These are phyloP conservation scores for Yamadazyma dendronema DNA, from an alignment of 1,139 yeast genomes.

Conservation along the genomic window DNA sequence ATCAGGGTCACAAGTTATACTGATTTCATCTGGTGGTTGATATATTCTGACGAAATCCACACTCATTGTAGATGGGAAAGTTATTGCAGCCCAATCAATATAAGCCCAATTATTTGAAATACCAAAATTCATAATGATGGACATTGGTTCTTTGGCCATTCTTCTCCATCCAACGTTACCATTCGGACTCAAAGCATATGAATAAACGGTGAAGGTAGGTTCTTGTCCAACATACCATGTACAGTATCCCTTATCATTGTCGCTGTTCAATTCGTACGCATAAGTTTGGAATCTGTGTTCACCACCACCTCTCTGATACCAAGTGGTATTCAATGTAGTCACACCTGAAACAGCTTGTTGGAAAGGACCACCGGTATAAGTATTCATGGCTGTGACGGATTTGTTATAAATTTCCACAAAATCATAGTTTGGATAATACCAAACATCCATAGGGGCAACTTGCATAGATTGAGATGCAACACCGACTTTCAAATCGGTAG, in stretches of 20 bases:
- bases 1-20: slow-evolving; percentile 72
- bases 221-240: slow-evolving; percentile 78
- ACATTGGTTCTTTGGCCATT: slow-evolving; percentile 84
- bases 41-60: slow-evolving; percentile 78
- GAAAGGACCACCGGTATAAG: slow-evolving; percentile 79
- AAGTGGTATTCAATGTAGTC: slow-evolving; percentile 63
- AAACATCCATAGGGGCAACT: slow-evolving; percentile 81
- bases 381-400: slow-evolving; percentile 65
- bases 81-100: slow-evolving; percentile 70
- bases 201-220: slow-evolving; percentile 61
- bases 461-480: slow-evolving; percentile 81
- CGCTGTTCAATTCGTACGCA: slow-evolving; percentile 76
- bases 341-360: slow-evolving; percentile 83
- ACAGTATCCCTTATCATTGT: slow-evolving; percentile 63
- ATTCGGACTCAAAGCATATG: slow-evolving; percentile 70
- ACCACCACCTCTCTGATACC: slow-evolving; percentile 68
- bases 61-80: slow-evolving; percentile 66
- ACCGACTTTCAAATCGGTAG: slow-evolving; percentile 49
- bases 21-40: slow-evolving; percentile 56
- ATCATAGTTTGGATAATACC: slow-evolving; percentile 82
- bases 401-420: slow-evolving; percentile 62
- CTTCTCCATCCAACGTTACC: slow-evolving; percentile 79
- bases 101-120: slow-evolving; percentile 80
- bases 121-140: slow-evolving; percentile 74
- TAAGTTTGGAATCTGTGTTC: slow-evolving; percentile 59